Evolutionary conservation across 1,139 yeast species (phyloP).

Genomic region (Dujonia santamariae): DNA sequence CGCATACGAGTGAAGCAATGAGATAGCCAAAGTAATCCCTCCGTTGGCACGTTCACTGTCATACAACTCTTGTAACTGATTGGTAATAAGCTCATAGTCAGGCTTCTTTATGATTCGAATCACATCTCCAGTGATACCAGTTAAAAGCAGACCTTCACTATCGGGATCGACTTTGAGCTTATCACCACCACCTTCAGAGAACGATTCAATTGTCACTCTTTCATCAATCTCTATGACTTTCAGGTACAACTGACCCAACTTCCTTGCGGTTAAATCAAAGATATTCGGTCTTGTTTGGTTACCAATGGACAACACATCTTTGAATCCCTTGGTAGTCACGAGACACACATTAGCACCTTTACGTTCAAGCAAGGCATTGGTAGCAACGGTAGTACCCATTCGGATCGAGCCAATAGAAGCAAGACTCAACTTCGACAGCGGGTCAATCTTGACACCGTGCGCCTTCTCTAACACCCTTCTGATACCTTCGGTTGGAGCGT

Average conservation of each 20-base stretch:
- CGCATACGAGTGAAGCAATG: constrained; percentile 39
- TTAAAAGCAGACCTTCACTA: constrained; percentile 23
- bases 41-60: too few species aligned
- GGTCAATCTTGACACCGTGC: constrained; percentile 49
- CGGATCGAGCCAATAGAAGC: constrained; percentile 30
- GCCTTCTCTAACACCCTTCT: constrained; percentile 67
- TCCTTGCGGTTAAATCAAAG: constrained; percentile 35
- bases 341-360: constrained; percentile 52
- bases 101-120: constrained; percentile 31
- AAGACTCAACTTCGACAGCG: constrained; percentile 25
- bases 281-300: constrained; percentile 39
- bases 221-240: constrained; percentile 40
- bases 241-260: constrained; percentile 33
- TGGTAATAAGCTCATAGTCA: constrained; percentile 22
- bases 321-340: constrained; percentile 51
- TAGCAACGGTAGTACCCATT: constrained; percentile 42
- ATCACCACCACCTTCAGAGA: constrained; percentile 43
- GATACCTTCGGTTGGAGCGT: constrained; percentile 91
- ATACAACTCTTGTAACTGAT: constrained; percentile 24
- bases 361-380: constrained; percentile 43
- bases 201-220: constrained; percentile 37
- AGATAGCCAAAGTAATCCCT: constrained; percentile 33
- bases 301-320: constrained; percentile 43
- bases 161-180: constrained; percentile 17
- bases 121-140: constrained; percentile 37